Percentiles rank a stretch among this genome's conserved stretches.
Evolutionary conservation across 2,329 filamentous ascomycete species (phyloP).

Genomic region (Calonectria multiphialidica): DNA sequence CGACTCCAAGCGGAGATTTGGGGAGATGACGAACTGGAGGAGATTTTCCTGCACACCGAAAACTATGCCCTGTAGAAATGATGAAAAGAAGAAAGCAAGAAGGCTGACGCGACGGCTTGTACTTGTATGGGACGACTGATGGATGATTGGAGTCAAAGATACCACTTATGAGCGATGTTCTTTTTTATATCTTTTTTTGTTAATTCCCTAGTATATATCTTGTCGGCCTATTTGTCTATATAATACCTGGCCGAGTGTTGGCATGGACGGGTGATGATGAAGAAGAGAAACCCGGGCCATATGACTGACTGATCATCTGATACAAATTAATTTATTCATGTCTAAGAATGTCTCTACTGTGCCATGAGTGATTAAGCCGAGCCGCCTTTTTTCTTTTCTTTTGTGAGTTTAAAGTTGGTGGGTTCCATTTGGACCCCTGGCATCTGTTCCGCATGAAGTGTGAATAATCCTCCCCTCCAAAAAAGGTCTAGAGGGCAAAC

Average conservation of each 20-base stretch:
- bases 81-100: background rate
- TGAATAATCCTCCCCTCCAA: background rate
- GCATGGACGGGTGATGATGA: slow-evolving; percentile 30
- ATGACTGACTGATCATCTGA: slow-evolving; percentile 27
- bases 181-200: slow-evolving; percentile 29
- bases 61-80: slow-evolving; percentile 82
- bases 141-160: slow-evolving; percentile 36
- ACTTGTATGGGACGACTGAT: slow-evolving; percentile 35
- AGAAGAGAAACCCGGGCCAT: slow-evolving; percentile 26
- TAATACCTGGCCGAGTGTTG: background rate
- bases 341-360: background rate
- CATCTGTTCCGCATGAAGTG: background rate
- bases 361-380: background rate
- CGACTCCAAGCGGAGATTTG: slow-evolving; percentile 85
- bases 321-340: slow-evolving; percentile 23
- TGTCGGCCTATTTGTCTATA: slow-evolving; percentile 15
- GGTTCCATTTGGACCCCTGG: background rate
- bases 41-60: slow-evolving; percentile 95
- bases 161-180: slow-evolving; percentile 44
- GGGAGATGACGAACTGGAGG: slow-evolving; percentile 82
- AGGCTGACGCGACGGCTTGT: slow-evolving; percentile 24
- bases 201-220: slow-evolving; percentile 32
- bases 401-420: background rate
- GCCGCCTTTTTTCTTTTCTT: background rate
- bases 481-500: background rate